Conservation (phyloP, 805 yeast genomes). For the Kazachstania psychrophila region DNA sequence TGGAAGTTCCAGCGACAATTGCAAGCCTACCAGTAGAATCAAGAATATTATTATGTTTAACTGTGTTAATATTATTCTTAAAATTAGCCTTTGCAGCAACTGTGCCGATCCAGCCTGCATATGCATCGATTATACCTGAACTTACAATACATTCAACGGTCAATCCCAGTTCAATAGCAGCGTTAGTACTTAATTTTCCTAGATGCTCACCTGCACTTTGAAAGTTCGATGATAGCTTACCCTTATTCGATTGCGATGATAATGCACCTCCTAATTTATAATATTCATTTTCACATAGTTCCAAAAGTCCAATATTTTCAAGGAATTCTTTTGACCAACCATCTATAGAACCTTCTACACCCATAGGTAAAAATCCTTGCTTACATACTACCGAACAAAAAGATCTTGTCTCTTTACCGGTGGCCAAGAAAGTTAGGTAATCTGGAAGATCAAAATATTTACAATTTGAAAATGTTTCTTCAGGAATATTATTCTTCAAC, state of each 20-base stretch:
- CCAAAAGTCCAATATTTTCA: slow-evolving; percentile 57
- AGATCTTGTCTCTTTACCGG: slow-evolving; percentile 78
- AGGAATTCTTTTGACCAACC: slow-evolving; percentile 91
- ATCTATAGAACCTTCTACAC: slow-evolving; percentile 73
- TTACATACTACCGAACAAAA: slow-evolving; percentile 89
- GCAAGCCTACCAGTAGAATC: slow-evolving; percentile 80
- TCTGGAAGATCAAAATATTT: slow-evolving; percentile 92
- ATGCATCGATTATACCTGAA: slow-evolving; percentile 94
- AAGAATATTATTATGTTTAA: no score
- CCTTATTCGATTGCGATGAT: slow-evolving; percentile 31
- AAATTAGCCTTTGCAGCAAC: slow-evolving; percentile 78
- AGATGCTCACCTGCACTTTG: slow-evolving; percentile 85
- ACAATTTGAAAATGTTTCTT: slow-evolving; percentile 44
- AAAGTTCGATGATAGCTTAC: no score
- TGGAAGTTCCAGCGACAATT: slow-evolving; percentile 97
- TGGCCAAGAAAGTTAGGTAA: slow-evolving; percentile 82
- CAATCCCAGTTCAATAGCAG: slow-evolving; percentile 81
- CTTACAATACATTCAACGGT: slow-evolving; percentile 77
- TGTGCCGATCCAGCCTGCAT: slow-evolving; percentile 98
- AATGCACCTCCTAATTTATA: slow-evolving; percentile 77
- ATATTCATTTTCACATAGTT: slow-evolving; percentile 68
- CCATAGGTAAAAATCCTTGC: slow-evolving; percentile 88
- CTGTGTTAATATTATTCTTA: slow-evolving; percentile 34
- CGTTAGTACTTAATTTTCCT: slow-evolving; percentile 53
- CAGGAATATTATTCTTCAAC: slow-evolving; percentile 79